These are phyloP conservation scores for Rhodotorula sp. DNA, from an alignment of 1,284 basidiomycete genomes.

Conservation along the genomic window DNA sequence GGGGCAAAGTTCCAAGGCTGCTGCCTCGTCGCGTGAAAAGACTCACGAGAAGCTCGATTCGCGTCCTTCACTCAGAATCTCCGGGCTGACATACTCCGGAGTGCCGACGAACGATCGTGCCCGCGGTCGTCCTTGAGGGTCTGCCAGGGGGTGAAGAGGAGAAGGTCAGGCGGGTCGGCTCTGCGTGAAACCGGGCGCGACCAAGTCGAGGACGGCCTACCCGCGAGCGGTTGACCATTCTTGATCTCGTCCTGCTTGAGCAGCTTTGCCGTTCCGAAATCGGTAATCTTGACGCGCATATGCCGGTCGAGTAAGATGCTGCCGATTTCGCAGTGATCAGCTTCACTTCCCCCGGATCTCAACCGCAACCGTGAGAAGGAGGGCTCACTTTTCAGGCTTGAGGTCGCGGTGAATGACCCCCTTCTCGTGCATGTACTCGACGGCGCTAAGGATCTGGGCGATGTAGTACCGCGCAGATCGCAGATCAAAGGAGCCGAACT, in stretches of 20 bases:
- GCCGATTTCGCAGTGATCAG: constrained; percentile 53
- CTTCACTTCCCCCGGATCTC: constrained; percentile 55
- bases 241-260: constrained; percentile 30
- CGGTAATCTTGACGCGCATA: constrained; percentile 87
- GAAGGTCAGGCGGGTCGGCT: neutral
- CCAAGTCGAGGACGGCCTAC: neutral
- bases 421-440: constrained; percentile 83
- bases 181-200: too few species aligned
- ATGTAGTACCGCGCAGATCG: constrained; percentile 74
- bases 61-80: constrained; percentile 70
- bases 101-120: constrained; percentile 83
- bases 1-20: neutral
- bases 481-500: constrained; percentile 71
- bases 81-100: constrained; percentile 92
- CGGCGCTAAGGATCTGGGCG: constrained; percentile 81
- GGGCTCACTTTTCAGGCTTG: constrained; percentile 40
- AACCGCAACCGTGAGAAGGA: neutral
- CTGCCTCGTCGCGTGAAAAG: too few species aligned
- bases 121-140: constrained; percentile 35
- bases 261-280: constrained; percentile 95
- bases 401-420: constrained; percentile 79
- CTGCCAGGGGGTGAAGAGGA: constrained; percentile 13
- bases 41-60: constrained; percentile 48
- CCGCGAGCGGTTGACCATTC: constrained; percentile 25
- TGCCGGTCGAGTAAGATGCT: constrained; percentile 76